phyloP scores from a whole-genome alignment of 2,329 filamentous ascomycete genomes.

The Trichoderma pleuroti region DNA sequence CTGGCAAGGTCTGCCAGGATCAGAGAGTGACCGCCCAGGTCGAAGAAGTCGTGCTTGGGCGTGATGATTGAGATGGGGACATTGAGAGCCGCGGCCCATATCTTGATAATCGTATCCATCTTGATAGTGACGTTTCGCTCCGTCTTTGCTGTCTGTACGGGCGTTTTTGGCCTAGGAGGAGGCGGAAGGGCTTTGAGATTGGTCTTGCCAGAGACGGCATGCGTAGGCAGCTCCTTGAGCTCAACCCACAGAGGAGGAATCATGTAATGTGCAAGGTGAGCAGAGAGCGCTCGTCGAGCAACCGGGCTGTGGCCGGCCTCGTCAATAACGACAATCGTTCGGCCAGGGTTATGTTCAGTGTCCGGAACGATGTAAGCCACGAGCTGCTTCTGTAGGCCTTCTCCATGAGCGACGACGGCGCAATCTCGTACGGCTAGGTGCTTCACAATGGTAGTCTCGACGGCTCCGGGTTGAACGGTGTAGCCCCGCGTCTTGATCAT shows the following conservation, averaged over 20 bases:
- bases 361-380: conserved; percentile 75
- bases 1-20: conserved; percentile 74
- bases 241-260: conserved; percentile 75
- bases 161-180: conserved; percentile 48
- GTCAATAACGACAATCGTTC: conserved; percentile 63
- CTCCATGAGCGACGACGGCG: conserved; percentile 69
- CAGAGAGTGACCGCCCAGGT: conserved; percentile 74
- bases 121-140: conserved; percentile 61
- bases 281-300: conserved; percentile 61
- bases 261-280: conserved; percentile 77
- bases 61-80: conserved; percentile 61
- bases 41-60: conserved; percentile 73
- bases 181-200: conserved; percentile 69
- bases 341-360: conserved; percentile 53
- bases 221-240: conserved; percentile 66
- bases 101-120: conserved; percentile 63
- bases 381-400: conserved; percentile 70
- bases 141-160: conserved; percentile 39
- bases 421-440: conserved; percentile 69
- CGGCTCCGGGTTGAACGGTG: conserved; percentile 72
- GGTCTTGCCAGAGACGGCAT: conserved; percentile 75
- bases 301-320: conserved; percentile 68
- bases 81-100: conserved; percentile 69
- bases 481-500: conserved; percentile 83
- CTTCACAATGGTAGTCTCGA: conserved; percentile 68